phyloP scores from a whole-genome alignment of 768 basidiomycete genomes.

The Galerina marginata region DNA sequence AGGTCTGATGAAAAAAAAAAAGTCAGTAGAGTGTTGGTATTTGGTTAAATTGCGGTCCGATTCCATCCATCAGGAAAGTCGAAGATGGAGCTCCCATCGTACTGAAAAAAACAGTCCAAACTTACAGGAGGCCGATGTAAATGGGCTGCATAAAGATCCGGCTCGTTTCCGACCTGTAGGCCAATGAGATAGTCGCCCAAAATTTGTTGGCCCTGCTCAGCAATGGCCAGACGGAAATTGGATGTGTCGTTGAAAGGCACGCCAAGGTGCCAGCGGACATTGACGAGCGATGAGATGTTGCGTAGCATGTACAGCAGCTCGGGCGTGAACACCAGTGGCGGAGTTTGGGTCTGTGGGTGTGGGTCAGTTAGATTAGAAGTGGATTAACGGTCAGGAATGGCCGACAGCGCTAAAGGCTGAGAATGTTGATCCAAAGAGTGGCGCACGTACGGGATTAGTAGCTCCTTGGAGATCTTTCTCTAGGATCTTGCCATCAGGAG shows the following conservation, averaged over 20 bases:
- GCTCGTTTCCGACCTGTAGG: conserved; percentile 77
- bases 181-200: conserved; percentile 72
- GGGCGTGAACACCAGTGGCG: conserved; percentile 64
- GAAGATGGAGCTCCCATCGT: neutral
- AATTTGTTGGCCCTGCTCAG: conserved; percentile 65
- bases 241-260: conserved; percentile 73
- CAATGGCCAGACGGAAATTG: conserved; percentile 60
- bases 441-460: conserved; percentile 45
- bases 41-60: too few species aligned
- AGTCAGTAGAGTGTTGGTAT: neutral
- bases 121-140: conserved; percentile 40
- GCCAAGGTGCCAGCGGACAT: conserved; percentile 70
- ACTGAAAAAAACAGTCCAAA: neutral
- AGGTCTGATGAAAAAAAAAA: conserved; percentile 29
- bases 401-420: neutral
- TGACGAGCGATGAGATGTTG: conserved; percentile 64
- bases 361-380: too few species aligned
- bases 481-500: conserved; percentile 53
- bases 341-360: conserved; percentile 65
- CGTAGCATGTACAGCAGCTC: conserved; percentile 72
- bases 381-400: neutral
- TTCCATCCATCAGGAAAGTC: too few species aligned
- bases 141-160: conserved; percentile 53
- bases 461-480: conserved; percentile 47
- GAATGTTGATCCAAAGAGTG: neutral